phyloP scores from a whole-genome alignment of 768 basidiomycete species.

The Boletus huronensis region DNA sequence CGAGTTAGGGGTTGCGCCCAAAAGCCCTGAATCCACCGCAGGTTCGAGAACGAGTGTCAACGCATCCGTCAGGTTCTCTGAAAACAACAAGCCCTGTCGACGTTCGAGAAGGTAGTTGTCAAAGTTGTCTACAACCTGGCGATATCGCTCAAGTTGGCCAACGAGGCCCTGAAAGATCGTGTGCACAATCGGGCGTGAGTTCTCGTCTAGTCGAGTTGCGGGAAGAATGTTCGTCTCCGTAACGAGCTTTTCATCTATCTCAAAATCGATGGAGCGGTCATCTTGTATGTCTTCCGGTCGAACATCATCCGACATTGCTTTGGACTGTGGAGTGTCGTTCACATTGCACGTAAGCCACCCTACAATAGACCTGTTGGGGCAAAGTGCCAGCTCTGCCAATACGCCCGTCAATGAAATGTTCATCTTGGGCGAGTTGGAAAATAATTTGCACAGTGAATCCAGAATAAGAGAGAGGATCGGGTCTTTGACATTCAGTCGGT shows the following conservation, averaged over 20 bases:
- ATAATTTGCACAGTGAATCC: conserved; percentile 71
- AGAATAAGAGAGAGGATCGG: conserved; percentile 69
- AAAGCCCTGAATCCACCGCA: conserved; percentile 39
- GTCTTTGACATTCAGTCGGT: conserved; percentile 77
- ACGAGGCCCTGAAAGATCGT: conserved; percentile 79
- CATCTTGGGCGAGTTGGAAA: conserved; percentile 78
- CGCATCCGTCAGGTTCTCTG: conserved; percentile 89
- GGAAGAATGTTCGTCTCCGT: conserved; percentile 57
- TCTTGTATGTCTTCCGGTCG: conserved; percentile 54
- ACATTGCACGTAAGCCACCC: conserved; percentile 82
- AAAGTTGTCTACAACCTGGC: conserved; percentile 69
- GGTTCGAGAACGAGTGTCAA: conserved; percentile 70
- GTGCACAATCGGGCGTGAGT: conserved; percentile 74
- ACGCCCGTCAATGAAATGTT: conserved; percentile 88
- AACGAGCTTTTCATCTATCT: conserved; percentile 61
- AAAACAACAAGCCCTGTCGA: conserved; percentile 84
- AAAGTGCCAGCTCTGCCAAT: conserved; percentile 75
- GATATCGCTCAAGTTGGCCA: conserved; percentile 77
- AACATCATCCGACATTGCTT: conserved; percentile 6
- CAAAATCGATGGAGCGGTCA: conserved; percentile 78
- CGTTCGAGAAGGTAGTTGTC: conserved; percentile 83
- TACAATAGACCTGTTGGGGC: conserved; percentile 79
- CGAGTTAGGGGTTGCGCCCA: conserved; percentile 16
- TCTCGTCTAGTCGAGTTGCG: conserved; percentile 66
- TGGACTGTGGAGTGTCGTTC: conserved; percentile 35